Conservation (phyloP, 2,329 filamentous ascomycete species). For the Drechslerella stenobrocha region DNA sequence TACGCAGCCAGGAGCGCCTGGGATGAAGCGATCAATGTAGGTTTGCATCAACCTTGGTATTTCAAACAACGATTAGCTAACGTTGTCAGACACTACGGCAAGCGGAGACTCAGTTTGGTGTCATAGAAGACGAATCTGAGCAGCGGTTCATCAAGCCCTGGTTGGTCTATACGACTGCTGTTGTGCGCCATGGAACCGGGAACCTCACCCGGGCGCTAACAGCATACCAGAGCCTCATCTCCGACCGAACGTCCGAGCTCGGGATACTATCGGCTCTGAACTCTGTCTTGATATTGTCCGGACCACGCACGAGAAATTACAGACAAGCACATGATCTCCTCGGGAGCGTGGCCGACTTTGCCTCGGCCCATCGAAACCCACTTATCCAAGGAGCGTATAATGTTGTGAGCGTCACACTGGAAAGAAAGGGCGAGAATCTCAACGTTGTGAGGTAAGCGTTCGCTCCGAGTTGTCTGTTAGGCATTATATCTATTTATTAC, state of each 20-base stretch:
- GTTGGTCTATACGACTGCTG: constrained; percentile 38
- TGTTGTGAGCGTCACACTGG: constrained; percentile 25
- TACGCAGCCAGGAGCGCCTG: constrained; percentile 40
- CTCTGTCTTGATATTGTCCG: constrained; percentile 58
- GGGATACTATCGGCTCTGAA: constrained; percentile 60
- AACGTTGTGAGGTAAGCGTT: constrained; percentile 32
- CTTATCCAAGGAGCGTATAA: constrained; percentile 39
- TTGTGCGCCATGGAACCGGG: constrained; percentile 41
- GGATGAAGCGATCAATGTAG: constrained; percentile 34
- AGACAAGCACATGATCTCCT: constrained; percentile 36
- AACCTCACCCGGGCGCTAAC: constrained; percentile 32
- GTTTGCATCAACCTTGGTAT: neutral
- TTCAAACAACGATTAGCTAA: constrained; percentile 1
- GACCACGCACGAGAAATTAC: constrained; percentile 25
- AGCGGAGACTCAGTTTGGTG: constrained; percentile 32
- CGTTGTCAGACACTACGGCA: constrained; percentile 21
- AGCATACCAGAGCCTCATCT: constrained; percentile 32
- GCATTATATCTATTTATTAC: neutral
- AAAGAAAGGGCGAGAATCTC: constrained; percentile 35
- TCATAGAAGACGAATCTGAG: constrained; percentile 28
- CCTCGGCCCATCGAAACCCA: constrained; percentile 33
- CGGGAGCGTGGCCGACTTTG: constrained; percentile 33
- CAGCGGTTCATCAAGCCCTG: constrained; percentile 43
- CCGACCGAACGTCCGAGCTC: constrained; percentile 55
- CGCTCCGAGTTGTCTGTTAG: neutral